Base-by-base conservation (phyloP, 2,329 filamentous ascomycete genomes). In the Aureobasidium subglaciale region DNA sequence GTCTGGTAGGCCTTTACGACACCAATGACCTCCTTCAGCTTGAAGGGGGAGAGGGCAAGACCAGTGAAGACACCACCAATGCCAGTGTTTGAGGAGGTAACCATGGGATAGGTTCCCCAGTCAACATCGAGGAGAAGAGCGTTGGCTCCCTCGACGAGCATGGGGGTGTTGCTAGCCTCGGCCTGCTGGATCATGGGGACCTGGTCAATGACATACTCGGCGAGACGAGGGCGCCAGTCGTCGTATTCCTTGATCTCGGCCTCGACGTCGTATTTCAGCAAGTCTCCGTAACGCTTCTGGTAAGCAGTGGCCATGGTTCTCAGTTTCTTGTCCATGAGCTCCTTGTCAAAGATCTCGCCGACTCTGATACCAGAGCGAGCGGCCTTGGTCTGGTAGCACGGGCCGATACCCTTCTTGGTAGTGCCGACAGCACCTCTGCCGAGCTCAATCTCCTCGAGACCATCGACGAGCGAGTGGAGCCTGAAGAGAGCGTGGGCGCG, bases 1-100 rank as follows among this genome's bases (percentile, higher is more conserved):
- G 84, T 87, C 37, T 84, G 85, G 67, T 85, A 85, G 27, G 82
- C 83, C 68, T 87, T 86, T 5, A 84, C 80, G 10, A 87, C 83
- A 54, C 84, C 84, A 60, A 86, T 79, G 42, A 81, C 77, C 59
- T 84, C 77, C 53, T 75, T 77, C 59, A 87, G 75, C 59, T 82
- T 82, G 60, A 73, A 78, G 59, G 80, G 83, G 65, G 82, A 81
- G 41, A 87, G 69, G 32, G 78, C 78, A 11, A 87, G 73, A 52
- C 84, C 84, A 35, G 79, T 83, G 61, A 86, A 78, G 59, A 85
- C 78, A 59, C 84, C 84, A 45, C 79, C 80, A 38, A 82, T 73
- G 29, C 77, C 78, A 24, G 80, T 83, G 67, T 75, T 84, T 56
- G 80, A 82, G 40, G 78, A 82, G 49, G 80, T 83, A 38, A 83